A percentile compares a stretch with the other conserved stretches of the same genome.
Conservation (phyloP, 176 grass and related monocot species). For the Lolium multiflorum region DNA sequence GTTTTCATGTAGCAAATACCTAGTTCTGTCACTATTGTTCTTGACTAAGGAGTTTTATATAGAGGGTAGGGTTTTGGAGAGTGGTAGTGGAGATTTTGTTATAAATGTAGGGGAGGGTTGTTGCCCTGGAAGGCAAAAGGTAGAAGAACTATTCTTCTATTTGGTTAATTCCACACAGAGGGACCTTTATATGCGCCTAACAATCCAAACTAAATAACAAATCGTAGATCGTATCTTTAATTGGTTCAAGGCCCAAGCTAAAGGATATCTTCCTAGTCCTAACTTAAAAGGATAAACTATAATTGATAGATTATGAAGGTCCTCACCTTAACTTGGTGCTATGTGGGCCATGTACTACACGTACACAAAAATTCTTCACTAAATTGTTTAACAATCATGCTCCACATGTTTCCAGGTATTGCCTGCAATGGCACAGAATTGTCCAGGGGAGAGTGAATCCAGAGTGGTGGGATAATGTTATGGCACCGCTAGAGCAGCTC, state of each 20-base stretch:
- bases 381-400: constrained; percentile 16
- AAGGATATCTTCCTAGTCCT: constrained; percentile 10
- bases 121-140: neutral
- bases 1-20: neutral
- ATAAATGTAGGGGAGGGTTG: neutral
- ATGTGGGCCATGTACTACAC: neutral
- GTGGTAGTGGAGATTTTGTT: neutral
- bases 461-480: constrained; percentile 80
- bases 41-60: neutral
- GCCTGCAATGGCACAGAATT: constrained; percentile 92
- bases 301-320: constrained; percentile 4
- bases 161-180: neutral
- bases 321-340: constrained; percentile 5
- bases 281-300: neutral
- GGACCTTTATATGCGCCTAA: neutral
- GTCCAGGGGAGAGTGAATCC: constrained; percentile 66
- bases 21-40: neutral
- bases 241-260: neutral
- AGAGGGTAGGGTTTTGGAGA: neutral
- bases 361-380: constrained; percentile 27
- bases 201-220: constrained; percentile 20
- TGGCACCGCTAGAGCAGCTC: constrained; percentile 74
- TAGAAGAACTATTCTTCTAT: constrained; percentile 17
- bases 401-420: constrained; percentile 68
- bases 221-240: neutral